Conservation (phyloP, 2,329 filamentous ascomycete species). For the Coleophoma eucalyptorum region DNA sequence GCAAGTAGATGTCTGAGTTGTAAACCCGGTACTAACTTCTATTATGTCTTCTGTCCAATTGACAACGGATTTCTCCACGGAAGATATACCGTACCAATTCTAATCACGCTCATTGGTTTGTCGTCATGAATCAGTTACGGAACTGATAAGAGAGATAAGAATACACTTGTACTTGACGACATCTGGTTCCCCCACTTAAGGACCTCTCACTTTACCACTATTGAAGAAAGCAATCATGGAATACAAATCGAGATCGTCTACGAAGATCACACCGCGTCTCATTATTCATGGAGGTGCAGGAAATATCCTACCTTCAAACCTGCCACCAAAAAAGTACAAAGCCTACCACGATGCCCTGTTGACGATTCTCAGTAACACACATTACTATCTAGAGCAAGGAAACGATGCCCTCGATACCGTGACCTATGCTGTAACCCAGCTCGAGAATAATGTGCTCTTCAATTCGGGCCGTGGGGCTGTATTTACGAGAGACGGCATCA, state of each 20-base stretch:
- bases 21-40: no score
- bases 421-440: constrained; percentile 67
- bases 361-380: constrained; percentile 50
- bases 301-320: constrained; percentile 57
- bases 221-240: constrained; percentile 1
- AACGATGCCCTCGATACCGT: constrained; percentile 64
- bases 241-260: neutral
- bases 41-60: no score
- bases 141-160: no score
- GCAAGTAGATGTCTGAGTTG: no score
- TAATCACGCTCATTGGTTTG: no score
- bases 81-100: no score
- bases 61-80: no score
- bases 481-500: constrained; percentile 77
- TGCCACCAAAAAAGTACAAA: constrained; percentile 53
- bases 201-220: no score
- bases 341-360: constrained; percentile 58
- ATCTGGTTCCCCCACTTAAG: no score
- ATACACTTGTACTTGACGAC: no score
- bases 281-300: constrained; percentile 74
- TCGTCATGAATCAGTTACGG: no score
- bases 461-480: constrained; percentile 83
- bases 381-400: constrained; percentile 24
- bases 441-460: constrained; percentile 80
- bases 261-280: constrained; percentile 45